Conservation (phyloP, 1,139 yeast genomes). For the Diutina sp. region DNA sequence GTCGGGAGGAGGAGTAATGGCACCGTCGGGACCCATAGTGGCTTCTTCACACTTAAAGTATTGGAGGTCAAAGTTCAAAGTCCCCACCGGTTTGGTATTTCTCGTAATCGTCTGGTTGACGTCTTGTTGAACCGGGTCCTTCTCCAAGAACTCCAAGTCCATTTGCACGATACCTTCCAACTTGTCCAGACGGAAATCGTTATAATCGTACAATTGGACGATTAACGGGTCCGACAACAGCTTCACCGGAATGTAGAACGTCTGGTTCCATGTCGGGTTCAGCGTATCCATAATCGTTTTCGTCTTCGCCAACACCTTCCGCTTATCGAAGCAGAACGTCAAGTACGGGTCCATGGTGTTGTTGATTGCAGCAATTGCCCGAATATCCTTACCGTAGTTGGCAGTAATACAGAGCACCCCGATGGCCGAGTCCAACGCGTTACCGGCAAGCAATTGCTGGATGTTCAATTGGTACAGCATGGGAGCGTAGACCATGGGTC, state of each 20-base stretch:
- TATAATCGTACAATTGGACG: constrained; percentile 58
- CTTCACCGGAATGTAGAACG: constrained; percentile 52
- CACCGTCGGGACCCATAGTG: constrained; percentile 69
- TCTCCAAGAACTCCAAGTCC: constrained; percentile 57
- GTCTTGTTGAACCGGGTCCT: constrained; percentile 38
- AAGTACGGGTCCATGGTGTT: constrained; percentile 86
- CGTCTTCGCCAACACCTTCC: constrained; percentile 47
- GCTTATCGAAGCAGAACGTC: constrained; percentile 48
- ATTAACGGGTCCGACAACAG: constrained; percentile 73
- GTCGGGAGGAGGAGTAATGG: constrained; percentile 78
- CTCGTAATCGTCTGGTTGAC: constrained; percentile 48
- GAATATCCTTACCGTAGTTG: constrained; percentile 54
- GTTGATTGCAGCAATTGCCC: constrained; percentile 55
- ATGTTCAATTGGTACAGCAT: constrained; percentile 85
- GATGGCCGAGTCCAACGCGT: constrained; percentile 65
- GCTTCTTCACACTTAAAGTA: constrained; percentile 77
- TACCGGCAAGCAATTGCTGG: constrained; percentile 82
- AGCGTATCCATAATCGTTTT: constrained; percentile 50
- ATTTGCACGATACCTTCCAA: constrained; percentile 66
- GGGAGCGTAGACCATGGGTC: constrained; percentile 80
- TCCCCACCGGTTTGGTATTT: constrained; percentile 77
- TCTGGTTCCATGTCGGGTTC: constrained; percentile 78
- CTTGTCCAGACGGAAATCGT: constrained; percentile 71
- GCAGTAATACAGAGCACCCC: constrained; percentile 72
- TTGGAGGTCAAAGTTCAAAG: constrained; percentile 52